Evolutionary conservation across 805 yeast species (phyloP).

Genomic region (Metschnikowia chrysomelidarum): DNA sequence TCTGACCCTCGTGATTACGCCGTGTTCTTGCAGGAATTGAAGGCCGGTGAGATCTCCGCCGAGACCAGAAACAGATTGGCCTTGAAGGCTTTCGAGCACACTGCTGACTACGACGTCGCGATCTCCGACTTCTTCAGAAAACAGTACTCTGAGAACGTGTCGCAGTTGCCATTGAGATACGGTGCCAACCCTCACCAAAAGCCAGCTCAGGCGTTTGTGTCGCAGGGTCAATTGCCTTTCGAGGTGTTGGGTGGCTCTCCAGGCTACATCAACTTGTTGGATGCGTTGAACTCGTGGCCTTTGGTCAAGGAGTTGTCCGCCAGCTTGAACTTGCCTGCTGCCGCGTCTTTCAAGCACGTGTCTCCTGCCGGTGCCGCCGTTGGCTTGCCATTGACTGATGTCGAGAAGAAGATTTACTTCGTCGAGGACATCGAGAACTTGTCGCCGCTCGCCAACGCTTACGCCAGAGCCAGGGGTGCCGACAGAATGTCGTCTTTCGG

Average conservation of each 20-base stretch:
- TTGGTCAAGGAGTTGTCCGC: slow-evolving; percentile 95
- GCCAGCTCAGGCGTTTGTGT: slow-evolving; percentile 95
- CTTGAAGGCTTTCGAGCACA: slow-evolving; percentile 95
- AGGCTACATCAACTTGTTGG: slow-evolving; percentile 94
- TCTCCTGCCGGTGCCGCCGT: slow-evolving; percentile 99
- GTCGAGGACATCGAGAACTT: slow-evolving; percentile 92
- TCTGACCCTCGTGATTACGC: slow-evolving; percentile 96
- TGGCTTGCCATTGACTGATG: slow-evolving; percentile 86
- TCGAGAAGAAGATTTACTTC: slow-evolving; percentile 93
- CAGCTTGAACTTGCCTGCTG: slow-evolving; percentile 93
- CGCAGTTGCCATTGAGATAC: slow-evolving; percentile 93
- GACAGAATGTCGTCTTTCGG: slow-evolving; percentile 99
- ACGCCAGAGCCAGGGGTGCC: slow-evolving; percentile 99
- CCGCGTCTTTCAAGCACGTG: slow-evolving; percentile 98
- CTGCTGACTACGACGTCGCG: slow-evolving; percentile 95
- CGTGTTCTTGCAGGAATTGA: slow-evolving; percentile 77
- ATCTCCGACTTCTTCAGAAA: slow-evolving; percentile 97
- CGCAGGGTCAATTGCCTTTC: slow-evolving; percentile 87
- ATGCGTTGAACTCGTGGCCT: slow-evolving; percentile 98
- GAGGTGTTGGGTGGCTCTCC: slow-evolving; percentile 93
- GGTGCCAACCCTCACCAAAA: slow-evolving; percentile 99
- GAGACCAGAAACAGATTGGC: slow-evolving; percentile 82
- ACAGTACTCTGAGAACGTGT: slow-evolving; percentile 84
- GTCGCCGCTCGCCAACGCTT: slow-evolving; percentile 96
- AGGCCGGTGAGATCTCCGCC: slow-evolving; percentile 65